phyloP scores from a whole-genome alignment of 495 filamentous ascomycete species.

The Aspergillus mulundensis region DNA sequence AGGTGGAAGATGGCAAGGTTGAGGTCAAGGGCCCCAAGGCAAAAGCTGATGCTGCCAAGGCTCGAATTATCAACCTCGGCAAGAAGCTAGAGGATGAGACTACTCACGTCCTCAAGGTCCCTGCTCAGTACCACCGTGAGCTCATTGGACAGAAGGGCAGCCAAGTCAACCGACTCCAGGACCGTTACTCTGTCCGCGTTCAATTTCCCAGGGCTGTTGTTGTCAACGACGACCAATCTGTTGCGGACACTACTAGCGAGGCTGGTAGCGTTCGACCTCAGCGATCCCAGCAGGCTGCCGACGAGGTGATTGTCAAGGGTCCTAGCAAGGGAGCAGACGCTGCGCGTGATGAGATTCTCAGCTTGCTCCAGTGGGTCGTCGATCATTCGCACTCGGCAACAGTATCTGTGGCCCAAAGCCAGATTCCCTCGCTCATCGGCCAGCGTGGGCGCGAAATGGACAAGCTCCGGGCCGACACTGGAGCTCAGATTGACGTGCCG shows the following conservation, averaged over 20 bases:
- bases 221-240: constrained; percentile 63
- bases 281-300: constrained; percentile 67
- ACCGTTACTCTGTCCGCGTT: constrained; percentile 85
- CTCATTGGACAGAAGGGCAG: constrained; percentile 61
- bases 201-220: constrained; percentile 80
- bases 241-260: constrained; percentile 67
- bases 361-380: constrained; percentile 76
- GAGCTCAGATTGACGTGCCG: constrained; percentile 87
- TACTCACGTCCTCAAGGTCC: constrained; percentile 80
- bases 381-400: constrained; percentile 76
- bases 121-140: constrained; percentile 79
- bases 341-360: constrained; percentile 83
- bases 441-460: constrained; percentile 88
- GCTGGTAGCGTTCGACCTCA: constrained; percentile 54
- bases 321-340: constrained; percentile 87
- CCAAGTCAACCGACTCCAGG: constrained; percentile 68
- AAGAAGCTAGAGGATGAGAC: constrained; percentile 84
- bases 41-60: constrained; percentile 77
- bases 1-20: constrained; percentile 69
- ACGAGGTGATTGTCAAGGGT: constrained; percentile 89
- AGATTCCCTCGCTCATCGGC: constrained; percentile 86
- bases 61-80: constrained; percentile 68
- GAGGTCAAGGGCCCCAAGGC: constrained; percentile 68
- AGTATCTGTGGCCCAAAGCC: constrained; percentile 80
- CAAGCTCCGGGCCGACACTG: constrained; percentile 73